Evolutionary conservation across 1,139 yeast genomes (phyloP).

Genomic region (Candida dubliniensis): DNA sequence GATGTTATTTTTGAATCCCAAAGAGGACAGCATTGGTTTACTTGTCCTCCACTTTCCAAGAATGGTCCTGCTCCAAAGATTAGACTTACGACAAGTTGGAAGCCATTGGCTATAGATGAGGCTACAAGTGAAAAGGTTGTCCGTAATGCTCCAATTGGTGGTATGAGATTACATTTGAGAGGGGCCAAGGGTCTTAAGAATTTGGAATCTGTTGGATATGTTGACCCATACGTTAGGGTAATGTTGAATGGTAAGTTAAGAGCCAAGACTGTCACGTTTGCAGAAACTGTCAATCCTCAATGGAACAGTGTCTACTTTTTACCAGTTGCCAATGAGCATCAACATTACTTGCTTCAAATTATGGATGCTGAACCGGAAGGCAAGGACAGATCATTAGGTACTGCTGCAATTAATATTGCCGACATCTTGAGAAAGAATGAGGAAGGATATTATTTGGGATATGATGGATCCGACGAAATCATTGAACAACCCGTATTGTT

Average conservation of each 20-base stretch:
- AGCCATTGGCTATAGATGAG: constrained; percentile 63
- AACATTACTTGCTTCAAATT: constrained; percentile 55
- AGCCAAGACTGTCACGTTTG: constrained; percentile 55
- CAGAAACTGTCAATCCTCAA: constrained; percentile 55
- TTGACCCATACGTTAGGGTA: constrained; percentile 71
- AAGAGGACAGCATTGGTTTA: constrained; percentile 53
- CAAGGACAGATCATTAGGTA: constrained; percentile 65
- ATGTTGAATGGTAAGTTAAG: constrained; percentile 56
- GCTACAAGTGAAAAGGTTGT: constrained; percentile 42
- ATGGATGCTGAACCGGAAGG: constrained; percentile 67
- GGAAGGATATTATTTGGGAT: constrained; percentile 47
- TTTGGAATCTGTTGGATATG: constrained; percentile 63
- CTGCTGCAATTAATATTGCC: constrained; percentile 50
- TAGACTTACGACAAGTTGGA: constrained; percentile 63
- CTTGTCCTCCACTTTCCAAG: constrained; percentile 37
- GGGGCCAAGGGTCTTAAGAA: constrained; percentile 57
- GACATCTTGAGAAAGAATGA: constrained; percentile 50
- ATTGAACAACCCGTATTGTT: constrained; percentile 47
- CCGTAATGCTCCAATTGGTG: constrained; percentile 63
- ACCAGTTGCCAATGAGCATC: constrained; percentile 63
- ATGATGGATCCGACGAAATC: constrained; percentile 51
- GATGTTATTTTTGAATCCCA: constrained; percentile 54
- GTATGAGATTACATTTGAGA: constrained; percentile 58
- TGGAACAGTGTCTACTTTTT: constrained; percentile 61
- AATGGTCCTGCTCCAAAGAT: constrained; percentile 47